Conservation (phyloP, 805 yeast species). For the Yarrowia sp. region DNA sequence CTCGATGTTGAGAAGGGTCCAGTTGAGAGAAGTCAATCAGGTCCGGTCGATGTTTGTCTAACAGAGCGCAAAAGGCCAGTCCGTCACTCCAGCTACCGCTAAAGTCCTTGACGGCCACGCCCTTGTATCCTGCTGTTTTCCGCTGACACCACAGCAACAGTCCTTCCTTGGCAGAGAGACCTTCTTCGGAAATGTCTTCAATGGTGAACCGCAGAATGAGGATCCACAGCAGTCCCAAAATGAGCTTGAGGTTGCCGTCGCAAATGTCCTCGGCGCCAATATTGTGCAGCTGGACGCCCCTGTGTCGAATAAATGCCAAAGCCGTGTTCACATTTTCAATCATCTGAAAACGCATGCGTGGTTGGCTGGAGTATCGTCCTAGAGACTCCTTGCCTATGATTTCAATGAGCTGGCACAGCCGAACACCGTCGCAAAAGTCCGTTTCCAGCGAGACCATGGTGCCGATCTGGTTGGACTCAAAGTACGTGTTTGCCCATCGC, state of each 20-base stretch:
- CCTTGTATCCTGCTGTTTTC: constrained; percentile 41
- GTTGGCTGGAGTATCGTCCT: constrained; percentile 37
- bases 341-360: constrained; percentile 40
- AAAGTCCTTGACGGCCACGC: constrained; percentile 47
- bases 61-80: constrained; percentile 47
- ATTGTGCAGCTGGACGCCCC: constrained; percentile 40
- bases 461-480: constrained; percentile 32
- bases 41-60: constrained; percentile 45
- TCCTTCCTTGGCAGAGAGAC: constrained; percentile 43
- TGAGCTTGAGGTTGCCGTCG: constrained; percentile 90
- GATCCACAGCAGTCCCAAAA: constrained; percentile 84
- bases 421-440: constrained; percentile 40
- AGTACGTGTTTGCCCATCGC: constrained; percentile 41
- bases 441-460: constrained; percentile 33
- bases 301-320: constrained; percentile 38
- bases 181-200: constrained; percentile 41
- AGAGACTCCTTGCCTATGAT: constrained; percentile 39
- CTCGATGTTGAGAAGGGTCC: constrained; percentile 35
- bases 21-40: constrained; percentile 39
- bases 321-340: constrained; percentile 42
- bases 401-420: constrained; percentile 40
- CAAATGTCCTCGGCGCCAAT: constrained; percentile 76
- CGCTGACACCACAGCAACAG: constrained; percentile 54
- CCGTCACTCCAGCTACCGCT: constrained; percentile 55
- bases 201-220: constrained; percentile 41